A percentile compares a stretch with the other conserved stretches of the same genome.
These are phyloP conservation scores for Yamadazyma phyllophila DNA, from an alignment of 805 yeast genomes.

Conservation along the genomic window DNA sequence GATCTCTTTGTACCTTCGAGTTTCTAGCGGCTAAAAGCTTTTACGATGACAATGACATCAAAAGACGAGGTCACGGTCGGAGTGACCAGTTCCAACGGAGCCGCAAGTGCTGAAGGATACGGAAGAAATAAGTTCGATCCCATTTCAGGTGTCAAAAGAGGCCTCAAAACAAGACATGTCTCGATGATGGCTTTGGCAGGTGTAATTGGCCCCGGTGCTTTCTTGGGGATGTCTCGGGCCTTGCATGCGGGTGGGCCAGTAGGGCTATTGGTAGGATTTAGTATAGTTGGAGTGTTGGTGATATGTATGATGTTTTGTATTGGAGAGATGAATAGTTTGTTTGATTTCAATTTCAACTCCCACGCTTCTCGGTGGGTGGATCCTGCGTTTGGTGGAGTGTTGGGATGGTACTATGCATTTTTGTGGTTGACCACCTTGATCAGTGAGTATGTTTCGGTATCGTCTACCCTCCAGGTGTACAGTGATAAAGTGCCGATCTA, in stretches of 20 bases:
- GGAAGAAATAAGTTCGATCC: slow-evolving; percentile 18
- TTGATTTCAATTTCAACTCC: slow-evolving; percentile 43
- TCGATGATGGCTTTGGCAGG: slow-evolving; percentile 24
- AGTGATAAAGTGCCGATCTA: slow-evolving; percentile 39
- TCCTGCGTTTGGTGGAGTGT: slow-evolving; percentile 36
- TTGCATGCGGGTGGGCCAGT: slow-evolving; percentile 43
- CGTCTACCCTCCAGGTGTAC: slow-evolving; percentile 46
- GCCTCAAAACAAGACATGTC: slow-evolving; percentile 23
- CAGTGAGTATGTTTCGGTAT: slow-evolving; percentile 45
- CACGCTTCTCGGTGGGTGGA: slow-evolving; percentile 42
- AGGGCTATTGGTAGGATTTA: slow-evolving; percentile 49
- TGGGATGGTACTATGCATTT: slow-evolving; percentile 44
- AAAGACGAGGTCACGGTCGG: neutral
- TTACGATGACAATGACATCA: neutral
- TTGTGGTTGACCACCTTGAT: slow-evolving; percentile 38
- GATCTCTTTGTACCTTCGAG: too few relatives aligned
- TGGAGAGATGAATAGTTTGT: slow-evolving; percentile 36
- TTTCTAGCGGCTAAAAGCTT: too few relatives aligned
- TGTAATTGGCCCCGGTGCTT: slow-evolving; percentile 51
- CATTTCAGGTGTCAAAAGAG: slow-evolving; percentile 45
- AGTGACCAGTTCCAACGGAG: neutral
- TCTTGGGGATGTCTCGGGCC: slow-evolving; percentile 52
- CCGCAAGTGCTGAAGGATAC: neutral
- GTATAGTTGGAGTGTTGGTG: slow-evolving; percentile 44
- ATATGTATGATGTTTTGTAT: slow-evolving; percentile 41